Evolutionary conservation across 129 eudicot genomes (phyloP), one percentile per base, ranked within the genome.

Genomic region (Arctium lappa): DNA sequence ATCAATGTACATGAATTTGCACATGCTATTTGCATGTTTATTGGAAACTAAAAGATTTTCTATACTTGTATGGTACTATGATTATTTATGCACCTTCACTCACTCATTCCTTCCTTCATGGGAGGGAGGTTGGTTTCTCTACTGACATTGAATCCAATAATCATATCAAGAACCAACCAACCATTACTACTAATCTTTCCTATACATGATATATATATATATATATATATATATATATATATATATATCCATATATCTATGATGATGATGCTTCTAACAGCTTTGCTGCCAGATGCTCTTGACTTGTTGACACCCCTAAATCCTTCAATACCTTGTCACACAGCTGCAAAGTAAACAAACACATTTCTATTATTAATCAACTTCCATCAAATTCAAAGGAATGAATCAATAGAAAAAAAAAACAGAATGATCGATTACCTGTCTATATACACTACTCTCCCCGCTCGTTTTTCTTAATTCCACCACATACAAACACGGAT

Each of bases 391-490:
- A 18, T 60, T 60, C 27, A 16, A 56, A 56, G n/a, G 29, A 60
- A 60, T 5, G 68, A 60, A 56, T 16, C 66, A 56, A 56, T 16
- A 56, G 22, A 6, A 56, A 2, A 33, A 1, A 42, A 42, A 0
- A 42, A 42, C 48, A 5, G 4, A 56, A 4, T 3, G 27, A 53
- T 53, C 1, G 36, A 70, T 22, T 80, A 94, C 98, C 95, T 95
- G 90, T 89, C 97, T 92, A 78, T 96, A 96, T 50, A 88, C 82
- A 68, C 85, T 78, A 60, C 89, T 50, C 84, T 96, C 99, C 72
- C 99, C 99, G 30, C 74, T 79, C 2, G 88, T 83, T 90, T 96
- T 96, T 75, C 91, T 88, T 80, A 96, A 82, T 81, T 96, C 99
- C 78, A 96, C 99, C 16, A 96, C 99, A 32, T 90, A 89, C 77